Evolutionary conservation across 306 rosid species (phyloP).

Genomic region (Macrotyloma uniflorum): DNA sequence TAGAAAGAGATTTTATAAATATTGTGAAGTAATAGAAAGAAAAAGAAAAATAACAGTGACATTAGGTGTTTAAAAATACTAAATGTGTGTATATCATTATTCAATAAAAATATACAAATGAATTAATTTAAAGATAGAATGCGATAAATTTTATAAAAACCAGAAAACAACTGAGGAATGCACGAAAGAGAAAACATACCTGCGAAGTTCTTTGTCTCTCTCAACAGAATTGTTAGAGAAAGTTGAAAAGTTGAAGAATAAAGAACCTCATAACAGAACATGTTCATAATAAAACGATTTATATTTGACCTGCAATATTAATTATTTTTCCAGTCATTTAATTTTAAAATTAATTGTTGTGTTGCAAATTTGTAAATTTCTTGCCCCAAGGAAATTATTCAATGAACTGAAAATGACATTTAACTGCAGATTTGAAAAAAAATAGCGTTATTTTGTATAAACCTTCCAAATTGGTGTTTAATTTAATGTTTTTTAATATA

Average conservation of each 20-base stretch:
- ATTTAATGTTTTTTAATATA: too few species aligned
- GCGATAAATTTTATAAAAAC: not conserved
- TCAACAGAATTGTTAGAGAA: not conserved
- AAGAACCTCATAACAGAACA: not conserved
- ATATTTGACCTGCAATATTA: not conserved
- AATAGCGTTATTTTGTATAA: not conserved
- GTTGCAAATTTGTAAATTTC: not conserved
- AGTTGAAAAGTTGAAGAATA: not conserved
- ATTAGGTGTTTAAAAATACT: too few species aligned
- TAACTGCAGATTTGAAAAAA: not conserved
- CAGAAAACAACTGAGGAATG: not conserved
- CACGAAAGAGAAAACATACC: not conserved
- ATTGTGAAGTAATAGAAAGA: too few species aligned
- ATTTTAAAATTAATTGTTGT: not conserved
- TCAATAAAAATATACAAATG: too few species aligned
- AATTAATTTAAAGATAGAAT: too few species aligned
- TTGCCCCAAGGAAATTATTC: not conserved
- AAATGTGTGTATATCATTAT: too few species aligned
- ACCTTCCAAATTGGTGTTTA: too few species aligned
- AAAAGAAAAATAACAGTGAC: too few species aligned
- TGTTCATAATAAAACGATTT: not conserved
- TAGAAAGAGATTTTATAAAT: too few species aligned
- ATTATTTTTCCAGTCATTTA: not conserved
- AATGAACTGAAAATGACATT: not conserved
- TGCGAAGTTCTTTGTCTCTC: not conserved